Percentiles rank a stretch among this genome's conserved stretches.
phyloP scores from a whole-genome alignment of 2,329 filamentous ascomycete genomes.

The Allantophomopsis lycopodina region DNA sequence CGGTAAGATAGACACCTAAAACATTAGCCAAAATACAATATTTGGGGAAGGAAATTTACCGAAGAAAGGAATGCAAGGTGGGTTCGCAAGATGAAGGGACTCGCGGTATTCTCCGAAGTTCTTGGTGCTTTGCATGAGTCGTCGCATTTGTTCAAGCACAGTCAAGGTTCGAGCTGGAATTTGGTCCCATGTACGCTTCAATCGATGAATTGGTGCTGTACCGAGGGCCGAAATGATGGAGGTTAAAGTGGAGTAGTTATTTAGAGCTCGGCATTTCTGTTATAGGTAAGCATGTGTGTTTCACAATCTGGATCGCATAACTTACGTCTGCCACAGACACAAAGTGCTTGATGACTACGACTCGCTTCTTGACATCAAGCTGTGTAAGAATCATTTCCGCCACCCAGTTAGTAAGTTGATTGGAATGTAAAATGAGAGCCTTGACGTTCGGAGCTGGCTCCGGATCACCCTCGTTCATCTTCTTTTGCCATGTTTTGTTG shows the following conservation, averaged over 20 bases:
- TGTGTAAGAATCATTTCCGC: conserved; percentile 97
- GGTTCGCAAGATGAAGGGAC: conserved; percentile 80
- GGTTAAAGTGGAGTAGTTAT: conserved; percentile 95
- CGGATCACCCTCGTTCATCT: conserved; percentile 64
- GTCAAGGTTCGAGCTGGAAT: conserved; percentile 74
- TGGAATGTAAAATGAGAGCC: conserved; percentile 90
- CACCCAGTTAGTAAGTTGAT: conserved; percentile 98
- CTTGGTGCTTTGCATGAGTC: conserved; percentile 91
- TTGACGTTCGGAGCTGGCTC: conserved; percentile 92
- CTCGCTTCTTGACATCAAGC: conserved; percentile 85
- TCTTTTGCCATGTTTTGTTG: conserved; percentile 99
- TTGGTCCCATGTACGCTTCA: conserved; percentile 88
- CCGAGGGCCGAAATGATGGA: conserved; percentile 94
- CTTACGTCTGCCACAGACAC: conserved; percentile 88
- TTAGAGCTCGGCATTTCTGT: conserved; percentile 83
- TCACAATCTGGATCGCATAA: conserved; percentile 10
- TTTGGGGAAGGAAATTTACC: conserved; percentile 37
- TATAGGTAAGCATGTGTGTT: conserved; percentile 13
- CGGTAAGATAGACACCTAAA: conserved; percentile 85
- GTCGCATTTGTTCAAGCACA: conserved; percentile 80
- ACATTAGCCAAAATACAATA: conserved; percentile 1
- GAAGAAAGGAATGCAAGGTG: conserved; percentile 96
- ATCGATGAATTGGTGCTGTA: conserved; percentile 85
- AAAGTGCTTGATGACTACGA: conserved; percentile 97
- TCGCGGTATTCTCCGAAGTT: conserved; percentile 98